Percentiles rank a stretch among this genome's conserved stretches.
Evolutionary conservation across 2,329 filamentous ascomycete species (phyloP).

Genomic region (Plectosphaerella sp.): DNA sequence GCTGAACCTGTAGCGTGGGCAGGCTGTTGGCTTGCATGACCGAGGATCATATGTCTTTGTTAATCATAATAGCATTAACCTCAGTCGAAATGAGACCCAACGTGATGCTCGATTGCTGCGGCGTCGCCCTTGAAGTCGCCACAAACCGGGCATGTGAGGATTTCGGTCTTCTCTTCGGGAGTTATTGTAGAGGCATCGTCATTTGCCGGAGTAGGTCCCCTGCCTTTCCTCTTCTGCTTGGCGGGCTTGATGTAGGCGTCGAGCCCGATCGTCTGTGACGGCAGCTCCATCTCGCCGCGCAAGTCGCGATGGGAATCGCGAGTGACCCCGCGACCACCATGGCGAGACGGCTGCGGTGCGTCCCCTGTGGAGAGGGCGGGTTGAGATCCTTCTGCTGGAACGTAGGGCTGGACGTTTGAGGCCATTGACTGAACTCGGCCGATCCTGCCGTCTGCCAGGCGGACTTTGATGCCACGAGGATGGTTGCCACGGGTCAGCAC

Average conservation of each 20-base stretch:
- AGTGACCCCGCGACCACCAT: too few species aligned
- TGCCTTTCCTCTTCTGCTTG: slow-evolving; percentile 20
- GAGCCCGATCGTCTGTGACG: slow-evolving; percentile 41
- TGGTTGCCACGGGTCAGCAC: slow-evolving; percentile 71
- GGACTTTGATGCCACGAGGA: slow-evolving; percentile 74
- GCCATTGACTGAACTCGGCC: slow-evolving; percentile 67
- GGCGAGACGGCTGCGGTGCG: too few species aligned
- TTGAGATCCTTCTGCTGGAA: too few species aligned
- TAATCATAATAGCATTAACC: too few species aligned
- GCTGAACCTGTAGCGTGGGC: neutral
- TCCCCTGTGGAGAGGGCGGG: too few species aligned
- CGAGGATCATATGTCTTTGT: too few species aligned
- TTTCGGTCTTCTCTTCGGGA: neutral
- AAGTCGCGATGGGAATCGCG: slow-evolving; percentile 8
- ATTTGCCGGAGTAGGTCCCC: neutral
- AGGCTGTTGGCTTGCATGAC: too few species aligned
- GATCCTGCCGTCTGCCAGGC: slow-evolving; percentile 65
- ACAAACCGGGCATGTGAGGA: slow-evolving; percentile 59
- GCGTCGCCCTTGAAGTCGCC: slow-evolving; percentile 64
- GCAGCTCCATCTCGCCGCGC: slow-evolving; percentile 29
- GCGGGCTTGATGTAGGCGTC: slow-evolving; percentile 43
- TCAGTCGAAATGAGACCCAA: slow-evolving; percentile 49
- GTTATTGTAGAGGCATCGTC: slow-evolving; percentile 12
- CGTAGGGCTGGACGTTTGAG: neutral
- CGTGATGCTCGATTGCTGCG: slow-evolving; percentile 62